These are phyloP conservation scores for Knoxia roxburghii DNA, from an alignment of 257 asterid species.

Conservation along the genomic window DNA sequence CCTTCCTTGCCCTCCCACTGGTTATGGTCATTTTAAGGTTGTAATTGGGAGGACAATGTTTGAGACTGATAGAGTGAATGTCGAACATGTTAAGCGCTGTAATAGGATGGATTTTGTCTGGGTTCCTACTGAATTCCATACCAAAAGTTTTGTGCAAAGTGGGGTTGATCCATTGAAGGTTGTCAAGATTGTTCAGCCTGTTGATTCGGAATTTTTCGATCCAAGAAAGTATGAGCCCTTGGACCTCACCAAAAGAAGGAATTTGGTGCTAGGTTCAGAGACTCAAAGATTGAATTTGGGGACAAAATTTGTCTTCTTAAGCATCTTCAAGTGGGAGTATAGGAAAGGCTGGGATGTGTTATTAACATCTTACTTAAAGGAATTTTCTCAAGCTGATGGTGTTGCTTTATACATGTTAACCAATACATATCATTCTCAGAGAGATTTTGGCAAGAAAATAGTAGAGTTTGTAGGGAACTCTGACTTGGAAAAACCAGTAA, in stretches of 20 bases:
- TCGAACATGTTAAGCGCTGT: conserved; percentile 55
- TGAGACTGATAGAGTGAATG: conserved; percentile 76
- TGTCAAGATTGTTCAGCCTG: conserved; percentile 68
- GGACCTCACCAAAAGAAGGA: conserved; percentile 35
- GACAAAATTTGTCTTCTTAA: conserved; percentile 48
- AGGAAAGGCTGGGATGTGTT: conserved; percentile 91
- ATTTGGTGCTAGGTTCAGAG: conserved; percentile 41
- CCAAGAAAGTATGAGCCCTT: conserved; percentile 47
- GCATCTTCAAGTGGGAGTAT: conserved; percentile 83
- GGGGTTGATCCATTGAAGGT: conserved; percentile 71
- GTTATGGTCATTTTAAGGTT: conserved; percentile 41
- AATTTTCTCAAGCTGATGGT: conserved; percentile 44
- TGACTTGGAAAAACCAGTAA: conserved; percentile 37
- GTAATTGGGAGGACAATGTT: conserved; percentile 90
- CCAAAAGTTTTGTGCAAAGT: conserved; percentile 44
- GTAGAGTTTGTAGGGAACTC: conserved; percentile 47
- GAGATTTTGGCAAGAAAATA: conserved; percentile 54
- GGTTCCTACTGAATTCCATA: conserved; percentile 95
- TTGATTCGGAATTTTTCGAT: conserved; percentile 67
- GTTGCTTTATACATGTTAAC: conserved; percentile 61
- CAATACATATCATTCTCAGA: conserved; percentile 63
- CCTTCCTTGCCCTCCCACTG: conserved; percentile 61
- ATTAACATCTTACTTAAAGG: conserved; percentile 58
- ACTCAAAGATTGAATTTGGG: conserved; percentile 9
- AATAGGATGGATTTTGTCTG: conserved; percentile 70